These are phyloP conservation scores for Chimonanthus praecox DNA, from an alignment of 164 flowering plant genomes.

Conservation along the genomic window DNA sequence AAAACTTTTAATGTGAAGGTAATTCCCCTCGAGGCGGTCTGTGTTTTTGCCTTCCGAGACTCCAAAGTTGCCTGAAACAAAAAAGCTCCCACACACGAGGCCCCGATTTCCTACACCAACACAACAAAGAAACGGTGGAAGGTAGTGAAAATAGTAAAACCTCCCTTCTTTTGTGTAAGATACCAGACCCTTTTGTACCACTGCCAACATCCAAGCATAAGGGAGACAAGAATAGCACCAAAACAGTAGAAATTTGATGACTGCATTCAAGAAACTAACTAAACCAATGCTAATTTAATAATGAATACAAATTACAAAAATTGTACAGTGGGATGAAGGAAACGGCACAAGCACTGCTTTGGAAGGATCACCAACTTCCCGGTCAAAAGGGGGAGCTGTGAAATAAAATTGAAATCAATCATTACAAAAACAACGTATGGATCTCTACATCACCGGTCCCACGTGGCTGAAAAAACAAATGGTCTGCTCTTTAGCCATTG, in stretches of 20 bases:
- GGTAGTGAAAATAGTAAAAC: too few relatives aligned
- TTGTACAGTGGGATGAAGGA: conserved; percentile 51
- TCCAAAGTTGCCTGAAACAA: too few relatives aligned
- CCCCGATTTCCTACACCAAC: too few relatives aligned
- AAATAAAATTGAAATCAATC: conserved; percentile 27
- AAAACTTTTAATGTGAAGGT: too few relatives aligned
- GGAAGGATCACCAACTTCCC: conserved; percentile 37
- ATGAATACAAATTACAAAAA: conserved; percentile 45
- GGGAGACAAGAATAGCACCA: background rate
- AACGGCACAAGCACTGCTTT: conserved; percentile 2
- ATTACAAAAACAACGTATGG: conserved; percentile 36
- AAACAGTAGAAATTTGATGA: background rate
- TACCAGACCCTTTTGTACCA: too few relatives aligned
- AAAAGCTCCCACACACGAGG: too few relatives aligned
- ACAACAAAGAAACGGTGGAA: too few relatives aligned
- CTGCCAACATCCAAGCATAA: too few relatives aligned
- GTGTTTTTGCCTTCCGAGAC: too few relatives aligned
- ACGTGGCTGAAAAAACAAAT: conserved; percentile 54
- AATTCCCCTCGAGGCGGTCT: too few relatives aligned
- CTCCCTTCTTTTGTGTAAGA: too few relatives aligned
- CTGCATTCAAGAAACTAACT: background rate
- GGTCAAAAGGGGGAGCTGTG: conserved; percentile 25
- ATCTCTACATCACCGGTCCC: conserved; percentile 36
- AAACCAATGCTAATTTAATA: conserved; percentile 14
- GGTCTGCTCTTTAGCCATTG: conserved; percentile 88